Evolutionary conservation across 768 basidiomycete species (phyloP).

Genomic region (Cyclocybe cylindracea): DNA sequence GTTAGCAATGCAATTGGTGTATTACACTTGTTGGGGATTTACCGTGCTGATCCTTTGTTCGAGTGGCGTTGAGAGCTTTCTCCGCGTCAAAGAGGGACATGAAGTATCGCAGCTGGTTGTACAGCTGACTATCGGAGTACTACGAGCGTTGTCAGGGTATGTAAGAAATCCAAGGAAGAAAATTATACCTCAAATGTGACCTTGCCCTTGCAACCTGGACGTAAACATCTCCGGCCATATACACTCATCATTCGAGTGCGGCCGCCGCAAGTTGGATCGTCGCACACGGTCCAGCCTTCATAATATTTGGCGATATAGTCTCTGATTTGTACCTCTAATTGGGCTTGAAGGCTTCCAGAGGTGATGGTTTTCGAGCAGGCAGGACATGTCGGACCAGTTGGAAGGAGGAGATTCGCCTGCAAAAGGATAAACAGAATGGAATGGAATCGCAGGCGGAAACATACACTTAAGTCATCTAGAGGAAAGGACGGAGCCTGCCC

Average conservation of each 20-base stretch:
- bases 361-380: conserved; percentile 58
- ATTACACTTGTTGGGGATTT: conserved; percentile 7
- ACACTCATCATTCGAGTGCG: conserved; percentile 95
- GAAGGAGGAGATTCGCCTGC: conserved; percentile 67
- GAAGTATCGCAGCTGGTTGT: conserved; percentile 90
- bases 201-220: conserved; percentile 64
- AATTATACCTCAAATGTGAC: conserved; percentile 72
- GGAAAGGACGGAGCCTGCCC: conserved; percentile 57
- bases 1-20: neutral
- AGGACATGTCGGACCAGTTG: conserved; percentile 70
- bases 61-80: conserved; percentile 55
- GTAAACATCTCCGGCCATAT: conserved; percentile 82
- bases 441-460: conserved; percentile 11
- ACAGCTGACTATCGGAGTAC: conserved; percentile 85
- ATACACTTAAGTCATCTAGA: conserved; percentile 59
- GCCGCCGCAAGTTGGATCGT: conserved; percentile 80
- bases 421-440: neutral
- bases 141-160: conserved; percentile 29
- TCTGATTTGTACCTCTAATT: conserved; percentile 87
- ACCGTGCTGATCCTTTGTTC: conserved; percentile 47
- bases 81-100: conserved; percentile 74
- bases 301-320: conserved; percentile 80
- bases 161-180: neutral
- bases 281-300: conserved; percentile 85
- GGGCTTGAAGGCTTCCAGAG: conserved; percentile 68